A percentile compares a stretch with the other conserved stretches of the same genome.
These are phyloP conservation scores for Rhytidiadelphus loreus DNA, from an alignment of 225 moss, liverwort and hornwort genomes.

Conservation along the genomic window DNA sequence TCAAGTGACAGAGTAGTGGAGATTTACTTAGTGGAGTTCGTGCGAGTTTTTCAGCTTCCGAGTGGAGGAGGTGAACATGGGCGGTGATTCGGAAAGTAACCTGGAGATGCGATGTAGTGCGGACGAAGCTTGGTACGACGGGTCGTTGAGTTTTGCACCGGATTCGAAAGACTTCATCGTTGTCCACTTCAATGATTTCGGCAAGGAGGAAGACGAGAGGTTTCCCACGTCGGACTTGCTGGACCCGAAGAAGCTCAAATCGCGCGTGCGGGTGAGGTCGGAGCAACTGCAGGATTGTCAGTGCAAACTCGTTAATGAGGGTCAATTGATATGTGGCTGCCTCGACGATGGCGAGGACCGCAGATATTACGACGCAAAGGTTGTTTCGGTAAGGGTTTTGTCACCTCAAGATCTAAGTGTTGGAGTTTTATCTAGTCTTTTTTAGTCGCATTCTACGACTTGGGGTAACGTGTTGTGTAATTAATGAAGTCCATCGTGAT, in stretches of 20 bases:
- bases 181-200: constrained; percentile 23
- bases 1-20: background rate
- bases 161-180: background rate
- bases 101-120: constrained; percentile 30
- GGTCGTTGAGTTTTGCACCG: background rate
- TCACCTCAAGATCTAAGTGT: background rate
- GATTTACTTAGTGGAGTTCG: background rate
- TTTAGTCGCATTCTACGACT: background rate
- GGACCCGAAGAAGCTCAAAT: background rate
- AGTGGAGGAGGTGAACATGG: background rate
- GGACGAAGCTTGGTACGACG: constrained; percentile 31
- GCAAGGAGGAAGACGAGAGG: constrained; percentile 15
- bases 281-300: constrained; percentile 17
- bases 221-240: background rate
- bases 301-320: background rate
- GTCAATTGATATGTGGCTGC: constrained; percentile 12
- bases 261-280: constrained; percentile 18
- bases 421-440: background rate
- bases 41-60: background rate
- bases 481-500: background rate
- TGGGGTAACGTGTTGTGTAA: background rate
- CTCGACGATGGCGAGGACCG: constrained; percentile 13
- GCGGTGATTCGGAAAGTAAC: background rate
- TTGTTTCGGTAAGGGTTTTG: background rate
- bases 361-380: constrained; percentile 16